phyloP scores from a whole-genome alignment of 73 alveolate species.

The Tetrahymena borealis region DNA sequence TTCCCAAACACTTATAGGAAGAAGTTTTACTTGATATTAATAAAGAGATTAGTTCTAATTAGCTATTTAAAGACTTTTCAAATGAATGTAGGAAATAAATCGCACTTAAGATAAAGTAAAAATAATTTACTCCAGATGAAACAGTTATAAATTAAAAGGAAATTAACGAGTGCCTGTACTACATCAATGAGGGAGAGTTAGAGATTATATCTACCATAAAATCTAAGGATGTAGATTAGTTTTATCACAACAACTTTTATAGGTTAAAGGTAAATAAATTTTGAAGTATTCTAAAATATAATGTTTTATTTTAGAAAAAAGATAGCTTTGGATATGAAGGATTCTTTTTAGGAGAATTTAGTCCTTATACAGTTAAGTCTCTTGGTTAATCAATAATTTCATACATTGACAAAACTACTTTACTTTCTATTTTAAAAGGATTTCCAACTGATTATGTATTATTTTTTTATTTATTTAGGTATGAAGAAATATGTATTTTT shows the following conservation, averaged over 20 bases:
- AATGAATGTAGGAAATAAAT: neutral
- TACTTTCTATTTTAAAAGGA: neutral
- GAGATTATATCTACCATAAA: too few relatives aligned
- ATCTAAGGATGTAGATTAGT: too few relatives aligned
- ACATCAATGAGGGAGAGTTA: too few relatives aligned
- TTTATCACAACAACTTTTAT: too few relatives aligned
- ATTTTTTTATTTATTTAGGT: neutral
- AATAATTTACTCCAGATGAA: too few relatives aligned
- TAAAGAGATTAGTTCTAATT: neutral
- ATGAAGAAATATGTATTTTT: too few relatives aligned
- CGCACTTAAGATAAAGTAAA: too few relatives aligned
- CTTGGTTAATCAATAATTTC: neutral
- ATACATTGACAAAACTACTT: neutral
- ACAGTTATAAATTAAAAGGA: too few relatives aligned
- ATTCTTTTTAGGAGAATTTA: neutral
- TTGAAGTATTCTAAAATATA: neutral
- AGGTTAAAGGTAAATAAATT: too few relatives aligned
- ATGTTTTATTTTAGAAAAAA: neutral
- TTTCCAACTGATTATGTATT: neutral
- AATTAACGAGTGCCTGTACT: too few relatives aligned
- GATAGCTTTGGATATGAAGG: neutral
- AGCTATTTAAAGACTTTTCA: neutral
- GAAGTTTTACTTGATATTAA: neutral
- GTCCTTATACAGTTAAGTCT: neutral
- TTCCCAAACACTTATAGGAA: neutral